phyloP scores from a whole-genome alignment of 2,329 filamentous ascomycete species.

The Trichoderma polysporum region DNA sequence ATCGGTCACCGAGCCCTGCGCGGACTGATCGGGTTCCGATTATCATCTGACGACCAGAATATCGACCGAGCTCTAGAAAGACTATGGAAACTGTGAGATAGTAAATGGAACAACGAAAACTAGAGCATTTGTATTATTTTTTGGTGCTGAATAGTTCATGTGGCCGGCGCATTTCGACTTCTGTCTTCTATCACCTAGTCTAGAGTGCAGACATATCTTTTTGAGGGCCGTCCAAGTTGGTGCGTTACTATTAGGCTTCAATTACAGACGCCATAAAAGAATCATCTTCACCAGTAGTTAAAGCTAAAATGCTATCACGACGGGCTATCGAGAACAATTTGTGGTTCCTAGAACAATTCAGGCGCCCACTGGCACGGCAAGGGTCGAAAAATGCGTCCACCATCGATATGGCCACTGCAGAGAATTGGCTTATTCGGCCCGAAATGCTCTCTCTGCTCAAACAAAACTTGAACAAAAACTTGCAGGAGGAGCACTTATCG shows the following conservation, averaged over 20 bases:
- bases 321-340: constrained; percentile 12
- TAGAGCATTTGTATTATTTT: no score
- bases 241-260: no score
- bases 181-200: no score
- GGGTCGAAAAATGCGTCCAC: not conserved
- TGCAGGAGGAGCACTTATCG: constrained; percentile 9
- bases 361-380: constrained; percentile 2
- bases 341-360: constrained; percentile 18
- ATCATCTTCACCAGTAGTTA: not conserved
- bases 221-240: no score
- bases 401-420: constrained; percentile 17
- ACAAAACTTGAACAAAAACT: not conserved
- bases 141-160: no score
- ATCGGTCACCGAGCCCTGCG: not conserved
- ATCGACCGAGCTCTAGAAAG: no score
- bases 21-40: not conserved
- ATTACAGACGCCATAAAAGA: not conserved
- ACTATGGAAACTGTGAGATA: no score
- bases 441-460: constrained; percentile 12
- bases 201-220: no score
- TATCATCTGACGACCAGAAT: no score
- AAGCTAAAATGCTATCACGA: constrained; percentile 9
- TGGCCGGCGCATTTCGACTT: no score
- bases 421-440: constrained; percentile 18
- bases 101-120: no score